A percentile compares a stretch with the other conserved stretches of the same genome.
phyloP scores from a whole-genome alignment of 306 rosid species.

The Lupinus albus region DNA sequence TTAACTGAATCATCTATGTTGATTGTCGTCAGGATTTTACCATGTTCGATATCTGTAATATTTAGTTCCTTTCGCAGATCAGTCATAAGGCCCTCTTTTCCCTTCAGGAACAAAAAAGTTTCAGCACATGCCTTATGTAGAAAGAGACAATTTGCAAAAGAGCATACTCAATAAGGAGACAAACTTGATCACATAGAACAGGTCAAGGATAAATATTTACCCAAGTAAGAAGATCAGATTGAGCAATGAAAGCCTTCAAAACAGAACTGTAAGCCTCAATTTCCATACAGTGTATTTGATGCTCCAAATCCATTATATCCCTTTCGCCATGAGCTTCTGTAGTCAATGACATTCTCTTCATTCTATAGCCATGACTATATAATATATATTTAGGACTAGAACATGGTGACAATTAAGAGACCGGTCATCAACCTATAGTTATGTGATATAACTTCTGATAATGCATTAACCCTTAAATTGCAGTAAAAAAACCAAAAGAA shows the following conservation, averaged over 20 bases:
- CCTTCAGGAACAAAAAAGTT: conserved; percentile 37
- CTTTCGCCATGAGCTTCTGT: conserved; percentile 43
- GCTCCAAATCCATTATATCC: conserved; percentile 37
- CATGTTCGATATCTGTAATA: conserved; percentile 52
- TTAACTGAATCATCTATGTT: conserved; percentile 43
- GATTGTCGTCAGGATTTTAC: conserved; percentile 39
- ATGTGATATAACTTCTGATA: conserved; percentile 22
- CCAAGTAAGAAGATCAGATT: conserved; percentile 55
- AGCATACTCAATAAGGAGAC: conserved; percentile 8
- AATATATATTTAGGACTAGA: neutral
- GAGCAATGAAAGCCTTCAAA: conserved; percentile 54
- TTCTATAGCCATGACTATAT: neutral
- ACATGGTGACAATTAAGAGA: conserved; percentile 31
- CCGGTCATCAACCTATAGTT: conserved; percentile 17
- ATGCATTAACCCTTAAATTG: conserved; percentile 19
- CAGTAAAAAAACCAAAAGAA: conserved; percentile 22
- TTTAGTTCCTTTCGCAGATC: conserved; percentile 54
- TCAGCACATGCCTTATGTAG: neutral
- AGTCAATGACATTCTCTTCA: conserved; percentile 29
- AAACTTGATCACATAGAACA: conserved; percentile 9
- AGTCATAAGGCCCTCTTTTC: conserved; percentile 53
- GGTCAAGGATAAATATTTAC: conserved; percentile 36
- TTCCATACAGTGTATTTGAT: conserved; percentile 48
- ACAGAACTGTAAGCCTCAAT: conserved; percentile 48
- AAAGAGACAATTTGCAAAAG: conserved; percentile 13